Base-by-base conservation (phyloP, 1,139 yeast species). In the Scheffersomyces cryptocercus region DNA sequence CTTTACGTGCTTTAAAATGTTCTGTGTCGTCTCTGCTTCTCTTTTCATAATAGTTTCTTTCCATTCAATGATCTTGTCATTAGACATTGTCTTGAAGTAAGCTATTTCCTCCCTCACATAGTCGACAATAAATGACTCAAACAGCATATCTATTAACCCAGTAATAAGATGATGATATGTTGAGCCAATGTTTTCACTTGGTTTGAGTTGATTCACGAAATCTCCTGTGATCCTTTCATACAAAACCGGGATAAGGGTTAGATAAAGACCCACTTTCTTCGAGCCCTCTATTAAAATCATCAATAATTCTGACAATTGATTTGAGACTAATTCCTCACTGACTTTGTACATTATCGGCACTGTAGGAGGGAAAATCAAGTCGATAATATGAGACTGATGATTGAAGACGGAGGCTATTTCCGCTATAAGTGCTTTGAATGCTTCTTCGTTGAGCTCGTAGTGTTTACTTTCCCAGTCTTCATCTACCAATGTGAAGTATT, bases 271-370 rank as follows among this genome's bases (percentile, higher is more conserved):
- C 36, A 54, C 61, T 20, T 56, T 46, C 44, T 65, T 68, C 1
- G 77, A 59, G 1, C 58, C 43, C 5, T 64, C 68, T 6, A 68
- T 58, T 7, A 72, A 48, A 13, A 63, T 42, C 54, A 62, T 55
- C 3, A 71, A 53, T n/a, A 68, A 51, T 37, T 73, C 77, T 36
- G 64, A 61, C 11, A 74, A 51, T 45, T 71, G 77, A 46, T 71
- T 74, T 10, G 75, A 60, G 1, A 73, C 66, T 42, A 74, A 58
- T 47, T 75, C 79, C 50, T 75, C 80, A 43, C 76, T 63, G 1
- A 75, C 73, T 48, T 73, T 73, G 54, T 69, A 71, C 79, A 74
- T 74, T 73, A 75, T 72, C 1, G 79, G 78, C 5, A 74, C 61
- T 1, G 64, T 45, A 20, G 53, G 61, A 0, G 79, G 77, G 47